Conservation (phyloP, 495 filamentous ascomycete species). For the Penicillium cinerascens region DNA sequence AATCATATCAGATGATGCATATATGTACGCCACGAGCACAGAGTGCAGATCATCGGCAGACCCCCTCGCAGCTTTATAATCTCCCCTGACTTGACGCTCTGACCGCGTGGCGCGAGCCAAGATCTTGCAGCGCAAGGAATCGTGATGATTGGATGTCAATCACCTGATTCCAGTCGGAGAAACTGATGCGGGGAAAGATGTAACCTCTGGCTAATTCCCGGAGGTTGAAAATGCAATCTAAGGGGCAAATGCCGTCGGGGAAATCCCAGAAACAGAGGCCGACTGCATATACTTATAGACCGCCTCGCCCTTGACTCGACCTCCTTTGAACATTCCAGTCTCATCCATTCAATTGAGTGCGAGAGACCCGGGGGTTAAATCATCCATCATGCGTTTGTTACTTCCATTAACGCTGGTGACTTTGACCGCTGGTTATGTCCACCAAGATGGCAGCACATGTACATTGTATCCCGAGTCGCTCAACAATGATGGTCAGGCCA, state of each 20-base stretch:
- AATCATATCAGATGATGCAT: background rate
- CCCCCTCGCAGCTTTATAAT: background rate
- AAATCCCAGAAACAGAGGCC: background rate
- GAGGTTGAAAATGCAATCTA: background rate
- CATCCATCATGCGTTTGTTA: constrained; percentile 4
- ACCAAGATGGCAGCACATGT: constrained; percentile 9
- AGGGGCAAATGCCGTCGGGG: background rate
- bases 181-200: constrained; percentile 7
- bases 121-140: background rate
- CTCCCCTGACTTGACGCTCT: constrained; percentile 1
- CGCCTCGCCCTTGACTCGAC: background rate
- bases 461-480: constrained; percentile 20
- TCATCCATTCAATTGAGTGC: background rate
- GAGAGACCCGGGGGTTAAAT: too few species aligned
- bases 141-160: constrained; percentile 11
- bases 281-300: background rate
- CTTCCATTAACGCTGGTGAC: constrained; percentile 6
- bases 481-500: constrained; percentile 9
- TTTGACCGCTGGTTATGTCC: constrained; percentile 10
- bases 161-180: constrained; percentile 4
- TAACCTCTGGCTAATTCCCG: background rate
- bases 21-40: background rate
- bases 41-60: background rate
- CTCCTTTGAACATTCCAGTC: background rate
- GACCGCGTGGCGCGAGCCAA: constrained; percentile 3